Base-by-base conservation (phyloP, 345 rosid genomes). In the Eucalyptus sp. region DNA sequence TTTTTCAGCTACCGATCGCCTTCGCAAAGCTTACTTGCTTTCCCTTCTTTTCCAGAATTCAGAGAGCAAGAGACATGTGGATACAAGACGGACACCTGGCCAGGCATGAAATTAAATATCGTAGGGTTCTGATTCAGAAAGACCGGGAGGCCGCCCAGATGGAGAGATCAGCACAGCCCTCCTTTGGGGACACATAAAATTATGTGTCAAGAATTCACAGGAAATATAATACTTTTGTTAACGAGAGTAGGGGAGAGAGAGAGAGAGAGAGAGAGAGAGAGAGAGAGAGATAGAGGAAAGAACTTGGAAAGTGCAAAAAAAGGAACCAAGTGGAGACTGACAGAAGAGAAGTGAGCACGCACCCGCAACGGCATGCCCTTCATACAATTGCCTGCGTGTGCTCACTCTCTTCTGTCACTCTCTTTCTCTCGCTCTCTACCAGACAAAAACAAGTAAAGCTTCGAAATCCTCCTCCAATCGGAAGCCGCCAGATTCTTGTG, bases 401-500 rank as follows among this genome's bases (percentile, higher is more conserved):
- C 96, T 94, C 96, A 94, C 95, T 95, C 96, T 94, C 96, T 95
- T 90, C 96, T 95, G 96, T 95, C 96, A 93, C 90, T 89, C 92
- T 88, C 84, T 37, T 10, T 50, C 86, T 46, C 31, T 25, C 50
- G 6, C 58, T 37, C 58, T 31, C 41, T 10, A 2, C 7, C 29
- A 20, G 84, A 41, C 83, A 76, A 86, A 50, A 48, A 50, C 15
- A 86, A 29, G 58, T 43, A n/a, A 50, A 25, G 87, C 52, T 86
- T 49, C 58, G 87, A 29, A 49, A 49, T 50, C 58, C 20, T 46
- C 86, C 33, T 49, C 56, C 87, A 85, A 85, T 48, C 56, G 50
- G 10, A 85, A 41, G 48, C 84, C 24, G 48, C 84, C 84, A 41
- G 84, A 41, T 41, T 76, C 84, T 41, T 20, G 29, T 76, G 27